A percentile compares a stretch with the other conserved stretches of the same genome.
These are phyloP conservation scores for Chalciporus piperatus DNA, from an alignment of 768 basidiomycete species.

Conservation along the genomic window DNA sequence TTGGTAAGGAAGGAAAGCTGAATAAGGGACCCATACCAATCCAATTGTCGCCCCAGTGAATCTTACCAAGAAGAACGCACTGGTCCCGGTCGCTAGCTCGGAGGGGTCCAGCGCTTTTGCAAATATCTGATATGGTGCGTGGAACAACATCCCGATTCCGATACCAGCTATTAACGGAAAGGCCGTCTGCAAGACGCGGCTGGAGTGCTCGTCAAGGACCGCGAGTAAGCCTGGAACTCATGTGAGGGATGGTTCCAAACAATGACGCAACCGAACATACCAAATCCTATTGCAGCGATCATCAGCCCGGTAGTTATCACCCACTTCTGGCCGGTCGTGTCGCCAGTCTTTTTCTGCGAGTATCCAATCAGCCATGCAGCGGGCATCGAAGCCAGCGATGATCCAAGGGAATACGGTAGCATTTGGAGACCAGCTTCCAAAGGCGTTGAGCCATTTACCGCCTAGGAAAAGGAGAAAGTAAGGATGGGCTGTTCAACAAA, in stretches of 20 bases:
- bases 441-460: slow-evolving; percentile 68
- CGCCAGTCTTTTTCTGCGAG: slow-evolving; percentile 53
- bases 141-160: slow-evolving; percentile 81
- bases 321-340: slow-evolving; percentile 64
- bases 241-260: slow-evolving; percentile 6
- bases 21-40: slow-evolving; percentile 49
- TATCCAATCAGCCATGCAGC: slow-evolving; percentile 80
- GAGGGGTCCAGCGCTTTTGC: slow-evolving; percentile 59
- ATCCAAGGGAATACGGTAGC: slow-evolving; percentile 82
- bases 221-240: slow-evolving; percentile 58
- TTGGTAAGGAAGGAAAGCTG: background rate
- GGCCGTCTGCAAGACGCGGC: slow-evolving; percentile 42
- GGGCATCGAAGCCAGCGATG: slow-evolving; percentile 81
- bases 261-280: slow-evolving; percentile 36
- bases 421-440: slow-evolving; percentile 70
- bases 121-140: slow-evolving; percentile 82
- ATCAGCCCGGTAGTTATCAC: slow-evolving; percentile 62
- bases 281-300: slow-evolving; percentile 70
- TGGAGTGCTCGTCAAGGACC: slow-evolving; percentile 54
- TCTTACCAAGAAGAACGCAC: slow-evolving; percentile 83
- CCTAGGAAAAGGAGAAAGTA: slow-evolving; percentile 38
- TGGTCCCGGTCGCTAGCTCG: slow-evolving; percentile 75
- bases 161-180: slow-evolving; percentile 72
- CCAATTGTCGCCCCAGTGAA: slow-evolving; percentile 86
- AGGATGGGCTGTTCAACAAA: slow-evolving; percentile 1